These are phyloP conservation scores for Phycomyces nitens DNA, from an alignment of 192 early-diverging fungal genomes.

Conservation along the genomic window DNA sequence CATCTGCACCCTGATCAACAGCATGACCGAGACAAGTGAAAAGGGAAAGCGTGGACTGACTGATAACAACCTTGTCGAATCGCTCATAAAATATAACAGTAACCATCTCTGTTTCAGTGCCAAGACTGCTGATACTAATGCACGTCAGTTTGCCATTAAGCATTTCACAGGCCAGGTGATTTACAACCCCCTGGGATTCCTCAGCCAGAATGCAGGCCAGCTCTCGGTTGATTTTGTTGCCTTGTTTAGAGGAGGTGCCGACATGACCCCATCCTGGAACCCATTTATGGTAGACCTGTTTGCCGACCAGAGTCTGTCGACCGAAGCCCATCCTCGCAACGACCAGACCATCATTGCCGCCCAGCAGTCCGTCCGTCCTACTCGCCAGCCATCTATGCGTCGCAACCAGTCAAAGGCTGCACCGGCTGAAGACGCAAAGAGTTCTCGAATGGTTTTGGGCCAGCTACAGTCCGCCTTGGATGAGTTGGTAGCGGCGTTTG, in stretches of 20 bases:
- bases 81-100: slow-evolving; percentile 28
- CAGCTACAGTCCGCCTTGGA: slow-evolving; percentile 64
- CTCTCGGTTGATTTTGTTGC: slow-evolving; percentile 80
- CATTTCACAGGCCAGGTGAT: slow-evolving; percentile 71
- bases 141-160: slow-evolving; percentile 60
- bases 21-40: slow-evolving; percentile 30
- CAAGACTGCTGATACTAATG: slow-evolving; percentile 32
- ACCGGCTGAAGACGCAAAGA: not conserved
- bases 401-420: slow-evolving; percentile 11
- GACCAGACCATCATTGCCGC: slow-evolving; percentile 68
- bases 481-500: slow-evolving; percentile 73
- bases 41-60: slow-evolving; percentile 37
- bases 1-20: slow-evolving; percentile 40
- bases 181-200: slow-evolving; percentile 74
- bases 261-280: slow-evolving; percentile 62
- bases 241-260: slow-evolving; percentile 62
- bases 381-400: slow-evolving; percentile 65
- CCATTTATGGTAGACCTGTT: slow-evolving; percentile 74
- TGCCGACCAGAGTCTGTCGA: slow-evolving; percentile 61
- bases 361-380: slow-evolving; percentile 68
- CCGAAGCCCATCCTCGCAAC: slow-evolving; percentile 66
- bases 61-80: slow-evolving; percentile 38
- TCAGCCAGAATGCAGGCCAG: slow-evolving; percentile 68
- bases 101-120: slow-evolving; percentile 38
- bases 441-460: slow-evolving; percentile 35